Base-by-base conservation (phyloP, 345 rosid species). In the Citrus australasica region DNA sequence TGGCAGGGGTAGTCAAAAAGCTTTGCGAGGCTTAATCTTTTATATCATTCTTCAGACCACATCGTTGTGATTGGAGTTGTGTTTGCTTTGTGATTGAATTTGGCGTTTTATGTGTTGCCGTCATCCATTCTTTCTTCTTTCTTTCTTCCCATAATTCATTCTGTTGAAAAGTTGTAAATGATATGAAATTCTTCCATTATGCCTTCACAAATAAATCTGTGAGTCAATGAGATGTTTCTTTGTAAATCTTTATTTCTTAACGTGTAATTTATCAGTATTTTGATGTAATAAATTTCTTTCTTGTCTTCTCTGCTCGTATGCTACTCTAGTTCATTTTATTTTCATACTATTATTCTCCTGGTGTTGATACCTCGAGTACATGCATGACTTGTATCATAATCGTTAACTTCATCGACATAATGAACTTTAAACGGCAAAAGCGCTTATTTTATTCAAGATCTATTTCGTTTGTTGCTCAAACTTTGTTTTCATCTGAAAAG, bases 1-100 rank as follows among this genome's bases (percentile, higher is more conserved):
- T 86, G 95, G 94, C 93, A 66, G 79, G 86, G 0, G 78, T 89
- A 7, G 89, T 93, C 77, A 89, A 93, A 83, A 87, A 92, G 87
- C 91, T 87, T 73, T 66, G 81, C 9, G 78, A 83, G 76, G 82
- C 86, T 65, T 87, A 25, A 81, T 79, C 14, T 3, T 10, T 2
- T 51, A 4, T 19, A 10, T 11, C 32, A n/a, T 17, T 63, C 37
- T 67, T 14, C 25, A 56, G 14, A 62, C 37, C 38, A 35, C 63
- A 67, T 62, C 69, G 27, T 53, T 58, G 30, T 78, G 25, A 2
- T 69, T 80, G 71, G 22, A 73, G n/a, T 27, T 78, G 78, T 21
- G 82, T 67, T 82, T 77, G 40, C 59, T 78, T 81, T 82, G 81
- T 81, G 42, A 48, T 78, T 67, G 74, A 46, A 68, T 58, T 64